Base-by-base conservation (phyloP, 805 yeast species). In the Huiozyma naganishii region DNA sequence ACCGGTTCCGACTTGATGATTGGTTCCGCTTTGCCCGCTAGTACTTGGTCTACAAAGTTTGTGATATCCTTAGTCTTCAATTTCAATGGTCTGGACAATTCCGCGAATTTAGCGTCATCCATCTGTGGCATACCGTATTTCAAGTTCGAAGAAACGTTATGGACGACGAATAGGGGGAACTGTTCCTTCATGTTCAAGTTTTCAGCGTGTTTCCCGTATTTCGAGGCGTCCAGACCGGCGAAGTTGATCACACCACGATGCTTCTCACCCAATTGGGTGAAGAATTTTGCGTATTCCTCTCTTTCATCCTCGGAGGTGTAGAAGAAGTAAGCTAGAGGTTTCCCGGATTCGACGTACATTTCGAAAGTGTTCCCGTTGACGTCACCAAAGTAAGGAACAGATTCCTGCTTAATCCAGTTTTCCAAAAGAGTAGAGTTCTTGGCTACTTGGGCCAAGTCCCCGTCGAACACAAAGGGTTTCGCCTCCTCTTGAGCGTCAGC, bases 161-260 rank as follows among this genome's bases (percentile, higher is more conserved):
- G 97, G 54, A 90, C 82, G 41, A 79, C 95, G 58, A 92, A 81
- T 46, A 90, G 77, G 64, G 98, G 98, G 77, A 85, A 82, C 57
- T 79, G 77, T 61, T 87, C 83, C 67, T 82, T 73, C 78, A 89
- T 77, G 74, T 84, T 88, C 63, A 92, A 75, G 67, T 80, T 77
- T 57, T 76, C 82, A 48, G 97, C 97, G 61, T 90, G 97, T 68
- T 76, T 78, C 53, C 97, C 97, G 62, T 69, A 92, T 59, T 70
- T 71, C 41, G 71, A 59, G 44, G 95, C 92, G 58, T 90, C 90
- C 57, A 92, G 72, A 65, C 89, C 89, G 52, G 83, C 97, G 64
- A 92, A 80, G 71, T 83, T 84, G 55, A 88, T 65, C 60, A 76
- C 73, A 52, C 96, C 96, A 71, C 88, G 79, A 68, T 73, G 71